phyloP scores from a whole-genome alignment of 208 protist species.

The Acanthamoeba healyi region DNA sequence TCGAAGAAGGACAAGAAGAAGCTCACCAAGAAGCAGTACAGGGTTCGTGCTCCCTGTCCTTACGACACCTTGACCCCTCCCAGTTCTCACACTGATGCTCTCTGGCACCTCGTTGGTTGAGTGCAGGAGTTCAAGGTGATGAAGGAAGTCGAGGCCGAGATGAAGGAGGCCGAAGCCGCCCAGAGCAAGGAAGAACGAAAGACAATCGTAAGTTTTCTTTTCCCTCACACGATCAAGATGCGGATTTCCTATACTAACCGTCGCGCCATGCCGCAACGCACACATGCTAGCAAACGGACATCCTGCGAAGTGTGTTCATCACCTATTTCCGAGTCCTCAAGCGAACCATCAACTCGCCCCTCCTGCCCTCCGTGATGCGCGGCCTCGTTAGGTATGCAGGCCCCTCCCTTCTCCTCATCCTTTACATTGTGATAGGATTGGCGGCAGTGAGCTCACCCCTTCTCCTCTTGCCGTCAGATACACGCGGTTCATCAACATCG shows the following conservation, averaged over 20 bases:
- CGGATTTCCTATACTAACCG: background rate
- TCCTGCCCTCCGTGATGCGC: constrained; percentile 77
- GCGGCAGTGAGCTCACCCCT: too few relatives aligned
- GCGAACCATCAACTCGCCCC: constrained; percentile 73
- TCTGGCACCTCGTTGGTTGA: background rate
- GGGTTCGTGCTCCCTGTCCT: background rate
- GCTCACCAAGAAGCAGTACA: constrained; percentile 73
- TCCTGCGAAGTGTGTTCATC: constrained; percentile 82
- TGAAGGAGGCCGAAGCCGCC: constrained; percentile 75
- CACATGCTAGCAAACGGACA: constrained; percentile 81
- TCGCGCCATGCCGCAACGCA: too few relatives aligned
- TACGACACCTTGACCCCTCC: too few relatives aligned
- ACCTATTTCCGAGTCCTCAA: constrained; percentile 85
- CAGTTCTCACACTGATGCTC: background rate
- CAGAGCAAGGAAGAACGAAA: constrained; percentile 71
- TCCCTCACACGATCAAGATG: too few relatives aligned
- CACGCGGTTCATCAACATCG: constrained; percentile 82
- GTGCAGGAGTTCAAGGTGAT: constrained; percentile 69
- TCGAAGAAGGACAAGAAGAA: constrained; percentile 65
- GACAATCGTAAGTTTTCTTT: constrained; percentile 16
- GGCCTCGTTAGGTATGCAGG: constrained; percentile 59
- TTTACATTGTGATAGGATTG: too few relatives aligned
- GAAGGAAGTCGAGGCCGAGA: constrained; percentile 77
- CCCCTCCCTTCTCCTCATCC: background rate
- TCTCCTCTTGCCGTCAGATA: too few relatives aligned